These are phyloP conservation scores for Lentinula novae-zelandiae DNA, from an alignment of 1,284 basidiomycete species.

Conservation along the genomic window DNA sequence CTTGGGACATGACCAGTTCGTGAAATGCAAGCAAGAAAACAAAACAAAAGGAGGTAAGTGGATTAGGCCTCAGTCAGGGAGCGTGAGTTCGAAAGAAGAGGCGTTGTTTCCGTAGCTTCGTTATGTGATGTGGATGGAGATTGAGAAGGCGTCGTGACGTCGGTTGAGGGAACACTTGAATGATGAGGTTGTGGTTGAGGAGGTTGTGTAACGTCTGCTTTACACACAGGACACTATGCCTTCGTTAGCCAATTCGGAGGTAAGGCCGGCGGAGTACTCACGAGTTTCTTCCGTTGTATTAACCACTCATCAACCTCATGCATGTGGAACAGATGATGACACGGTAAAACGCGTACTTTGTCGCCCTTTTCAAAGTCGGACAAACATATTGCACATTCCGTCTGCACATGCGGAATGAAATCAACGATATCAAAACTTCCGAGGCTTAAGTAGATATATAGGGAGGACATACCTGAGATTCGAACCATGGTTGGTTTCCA, in stretches of 20 bases:
- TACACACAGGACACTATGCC: constrained; percentile 80
- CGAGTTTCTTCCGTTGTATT: constrained; percentile 84
- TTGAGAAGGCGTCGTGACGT: neutral
- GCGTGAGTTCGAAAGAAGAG: constrained; percentile 15
- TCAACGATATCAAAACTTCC: neutral
- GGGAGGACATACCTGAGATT: constrained; percentile 26
- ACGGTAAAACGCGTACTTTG: constrained; percentile 83
- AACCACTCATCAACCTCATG: constrained; percentile 90
- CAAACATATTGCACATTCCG: constrained; percentile 89
- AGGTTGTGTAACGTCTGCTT: constrained; percentile 81
- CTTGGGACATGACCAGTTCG: neutral
- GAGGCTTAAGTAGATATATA: neutral
- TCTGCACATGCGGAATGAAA: constrained; percentile 32
- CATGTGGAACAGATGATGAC: constrained; percentile 85
- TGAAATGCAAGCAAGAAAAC: neutral
- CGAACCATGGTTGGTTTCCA: constrained; percentile 64
- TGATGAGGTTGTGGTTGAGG: constrained; percentile 13
- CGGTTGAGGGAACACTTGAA: neutral
- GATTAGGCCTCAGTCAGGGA: constrained; percentile 8
- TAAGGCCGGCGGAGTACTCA: constrained; percentile 35
- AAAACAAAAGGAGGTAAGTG: neutral
- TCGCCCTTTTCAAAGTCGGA: constrained; percentile 83
- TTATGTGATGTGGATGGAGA: constrained; percentile 11
- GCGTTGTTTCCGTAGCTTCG: constrained; percentile 20
- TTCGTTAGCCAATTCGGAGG: constrained; percentile 11